Evolutionary conservation across 1,284 basidiomycete species (phyloP).

Genomic region (Cutaneotrichosporon mucoides): DNA sequence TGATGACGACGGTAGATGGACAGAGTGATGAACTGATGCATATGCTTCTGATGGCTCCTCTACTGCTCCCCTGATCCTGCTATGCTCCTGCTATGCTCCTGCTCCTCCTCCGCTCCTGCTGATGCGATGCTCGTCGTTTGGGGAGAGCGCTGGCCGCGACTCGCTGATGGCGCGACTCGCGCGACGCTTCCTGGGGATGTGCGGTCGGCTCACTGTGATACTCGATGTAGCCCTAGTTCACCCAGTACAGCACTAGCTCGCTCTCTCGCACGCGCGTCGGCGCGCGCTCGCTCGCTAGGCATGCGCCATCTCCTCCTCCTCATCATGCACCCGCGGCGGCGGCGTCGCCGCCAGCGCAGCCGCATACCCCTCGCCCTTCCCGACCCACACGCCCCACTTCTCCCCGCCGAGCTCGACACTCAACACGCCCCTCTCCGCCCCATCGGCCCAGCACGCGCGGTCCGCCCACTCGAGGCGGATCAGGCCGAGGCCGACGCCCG

Average conservation of each 20-base stretch:
- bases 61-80: not conserved
- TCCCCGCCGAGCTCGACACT: conserved; percentile 27
- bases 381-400: conserved; percentile 34
- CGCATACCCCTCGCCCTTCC: conserved; percentile 38
- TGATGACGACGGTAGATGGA: not conserved
- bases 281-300: not conserved
- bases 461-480: conserved; percentile 47
- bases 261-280: no score
- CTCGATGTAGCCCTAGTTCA: no score
- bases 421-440: conserved; percentile 17
- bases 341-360: conserved; percentile 18
- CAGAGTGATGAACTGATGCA: not conserved
- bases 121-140: no score
- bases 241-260: no score
- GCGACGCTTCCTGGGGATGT: no score
- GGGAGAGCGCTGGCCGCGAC: no score
- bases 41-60: not conserved
- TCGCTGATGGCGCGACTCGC: not conserved
- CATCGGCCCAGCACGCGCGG: conserved; percentile 30
- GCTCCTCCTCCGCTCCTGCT: not conserved
- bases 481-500: conserved; percentile 40
- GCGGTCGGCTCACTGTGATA: no score
- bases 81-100: not conserved
- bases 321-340: conserved; percentile 13
- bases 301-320: conserved; percentile 6